Percentiles rank a stretch among this genome's conserved stretches.
These are phyloP conservation scores for Komagataella phaffii DNA, from an alignment of 805 yeast species.

Conservation along the genomic window DNA sequence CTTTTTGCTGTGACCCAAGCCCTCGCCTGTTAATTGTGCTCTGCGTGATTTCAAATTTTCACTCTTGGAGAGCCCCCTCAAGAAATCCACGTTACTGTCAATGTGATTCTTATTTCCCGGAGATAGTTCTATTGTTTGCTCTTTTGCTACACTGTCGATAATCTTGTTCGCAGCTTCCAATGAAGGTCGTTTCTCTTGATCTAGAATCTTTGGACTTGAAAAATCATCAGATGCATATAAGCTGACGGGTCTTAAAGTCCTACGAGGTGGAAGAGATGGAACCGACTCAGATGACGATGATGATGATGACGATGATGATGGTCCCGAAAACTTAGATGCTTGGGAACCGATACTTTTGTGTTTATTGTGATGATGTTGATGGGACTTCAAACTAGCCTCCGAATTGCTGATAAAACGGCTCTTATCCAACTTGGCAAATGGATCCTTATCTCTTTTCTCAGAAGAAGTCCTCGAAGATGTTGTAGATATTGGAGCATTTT, in stretches of 20 bases:
- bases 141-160: slow-evolving; percentile 16
- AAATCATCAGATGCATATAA: not conserved
- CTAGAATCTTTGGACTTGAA: not conserved
- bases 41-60: slow-evolving; percentile 16
- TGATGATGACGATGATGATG: not conserved
- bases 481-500: not conserved
- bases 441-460: not conserved
- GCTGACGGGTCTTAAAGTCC: not conserved
- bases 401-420: not conserved
- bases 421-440: not conserved
- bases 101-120: slow-evolving; percentile 15
- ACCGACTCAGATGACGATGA: not conserved
- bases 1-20: slow-evolving; percentile 12
- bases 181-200: not conserved
- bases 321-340: not conserved
- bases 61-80: slow-evolving; percentile 21
- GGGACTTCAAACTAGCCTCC: not conserved
- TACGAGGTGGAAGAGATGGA: not conserved
- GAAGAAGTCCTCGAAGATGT: not conserved
- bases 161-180: slow-evolving; percentile 8
- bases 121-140: slow-evolving; percentile 19
- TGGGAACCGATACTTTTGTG: not conserved
- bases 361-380: not conserved
- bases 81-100: slow-evolving; percentile 23
- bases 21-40: slow-evolving; percentile 2